Conservation (phyloP, 2,329 filamentous ascomycete genomes). For the Xylaria multiplex region DNA sequence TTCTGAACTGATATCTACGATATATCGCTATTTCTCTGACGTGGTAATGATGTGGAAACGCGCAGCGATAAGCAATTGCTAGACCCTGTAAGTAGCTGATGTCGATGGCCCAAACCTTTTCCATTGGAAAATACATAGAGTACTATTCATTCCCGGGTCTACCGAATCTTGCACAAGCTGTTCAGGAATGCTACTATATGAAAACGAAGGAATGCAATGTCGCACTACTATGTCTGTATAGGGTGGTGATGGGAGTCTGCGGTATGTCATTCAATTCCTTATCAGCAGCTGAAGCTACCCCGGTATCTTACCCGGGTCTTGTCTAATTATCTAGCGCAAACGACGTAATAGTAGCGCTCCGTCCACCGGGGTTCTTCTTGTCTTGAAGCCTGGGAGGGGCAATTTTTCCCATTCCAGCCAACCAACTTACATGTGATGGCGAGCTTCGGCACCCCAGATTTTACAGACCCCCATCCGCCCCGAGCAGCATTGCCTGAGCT, state of each 20-base stretch:
- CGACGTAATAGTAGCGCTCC: background rate
- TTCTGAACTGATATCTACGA: no score
- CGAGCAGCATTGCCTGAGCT: background rate
- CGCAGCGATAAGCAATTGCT: background rate
- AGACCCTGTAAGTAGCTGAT: background rate
- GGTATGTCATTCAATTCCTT: constrained; percentile 6
- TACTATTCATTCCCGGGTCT: background rate
- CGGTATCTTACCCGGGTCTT: background rate
- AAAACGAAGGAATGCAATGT: constrained; percentile 7
- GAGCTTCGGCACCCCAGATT: constrained; percentile 28
- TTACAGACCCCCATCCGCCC: background rate
- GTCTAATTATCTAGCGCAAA: background rate
- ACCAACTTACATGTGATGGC: constrained; percentile 34
- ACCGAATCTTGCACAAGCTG: no score
- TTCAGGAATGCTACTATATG: background rate
- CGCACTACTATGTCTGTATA: no score
- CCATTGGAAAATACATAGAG: background rate
- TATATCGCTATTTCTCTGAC: background rate
- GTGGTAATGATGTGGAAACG: background rate
- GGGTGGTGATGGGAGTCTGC: no score
- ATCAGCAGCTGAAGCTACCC: constrained; percentile 7
- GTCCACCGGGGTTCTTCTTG: background rate
- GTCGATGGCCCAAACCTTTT: background rate
- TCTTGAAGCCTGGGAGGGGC: constrained; percentile 10
- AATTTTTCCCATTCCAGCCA: constrained; percentile 22